Evolutionary conservation across 129 eudicot genomes (phyloP).

Genomic region (Flaveria linearis): DNA sequence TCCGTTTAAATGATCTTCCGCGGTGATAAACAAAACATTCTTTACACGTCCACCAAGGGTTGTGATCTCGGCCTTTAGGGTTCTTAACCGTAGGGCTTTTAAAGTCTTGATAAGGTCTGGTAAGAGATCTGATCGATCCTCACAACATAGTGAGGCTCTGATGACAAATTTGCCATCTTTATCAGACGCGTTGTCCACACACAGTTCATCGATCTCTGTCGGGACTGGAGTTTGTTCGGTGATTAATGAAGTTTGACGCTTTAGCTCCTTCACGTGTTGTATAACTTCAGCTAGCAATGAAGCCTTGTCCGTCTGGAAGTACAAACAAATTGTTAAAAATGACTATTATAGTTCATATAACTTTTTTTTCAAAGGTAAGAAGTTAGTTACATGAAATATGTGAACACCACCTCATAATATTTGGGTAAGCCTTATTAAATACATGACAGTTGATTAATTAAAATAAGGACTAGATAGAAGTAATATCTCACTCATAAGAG

Average conservation of each 20-base stretch:
- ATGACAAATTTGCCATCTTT: constrained; percentile 63
- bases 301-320: constrained; percentile 88
- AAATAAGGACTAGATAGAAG: no score
- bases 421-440: no score
- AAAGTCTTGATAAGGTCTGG: constrained; percentile 84
- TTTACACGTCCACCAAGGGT: constrained; percentile 83
- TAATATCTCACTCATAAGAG: no score
- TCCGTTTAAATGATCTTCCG: constrained; percentile 43
- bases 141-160: constrained; percentile 82
- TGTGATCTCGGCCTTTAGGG: constrained; percentile 87
- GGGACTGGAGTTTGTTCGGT: constrained; percentile 68
- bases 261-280: constrained; percentile 85
- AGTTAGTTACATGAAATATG: no score
- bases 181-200: constrained; percentile 56
- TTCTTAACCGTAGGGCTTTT: constrained; percentile 59
- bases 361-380: not conserved
- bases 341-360: not conserved
- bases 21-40: constrained; percentile 75
- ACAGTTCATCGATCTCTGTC: constrained; percentile 70
- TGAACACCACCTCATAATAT: no score
- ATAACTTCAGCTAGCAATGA: constrained; percentile 95
- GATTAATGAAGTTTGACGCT: constrained; percentile 77
- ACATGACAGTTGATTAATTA: no score
- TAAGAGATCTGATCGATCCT: constrained; percentile 74
- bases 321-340: not conserved